Percentiles rank a stretch among this genome's conserved stretches.
Conservation (phyloP, 2,329 filamentous ascomycete species). For the Talaromyces islandicus region DNA sequence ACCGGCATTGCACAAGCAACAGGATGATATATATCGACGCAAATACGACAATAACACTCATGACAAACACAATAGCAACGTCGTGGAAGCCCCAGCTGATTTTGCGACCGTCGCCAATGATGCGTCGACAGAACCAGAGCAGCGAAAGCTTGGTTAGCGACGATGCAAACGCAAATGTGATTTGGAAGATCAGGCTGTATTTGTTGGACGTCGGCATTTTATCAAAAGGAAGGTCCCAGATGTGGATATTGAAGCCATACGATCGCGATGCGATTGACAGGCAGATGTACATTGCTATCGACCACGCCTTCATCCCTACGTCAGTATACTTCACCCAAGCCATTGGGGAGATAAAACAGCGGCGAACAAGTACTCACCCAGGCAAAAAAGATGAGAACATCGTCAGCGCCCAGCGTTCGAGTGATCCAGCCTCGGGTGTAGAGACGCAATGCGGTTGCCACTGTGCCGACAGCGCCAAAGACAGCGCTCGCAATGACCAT, state of each 20-base stretch:
- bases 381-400: conserved; percentile 39
- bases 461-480: conserved; percentile 31
- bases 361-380: conserved; percentile 23
- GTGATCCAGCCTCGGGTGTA: conserved; percentile 42
- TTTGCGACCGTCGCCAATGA: conserved; percentile 5
- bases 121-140: conserved; percentile 8
- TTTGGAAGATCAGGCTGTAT: conserved; percentile 29
- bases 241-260: conserved; percentile 33
- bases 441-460: conserved; percentile 40
- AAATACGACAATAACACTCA: conserved; percentile 1
- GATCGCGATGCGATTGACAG: conserved; percentile 25
- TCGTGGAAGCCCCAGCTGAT: conserved; percentile 3
- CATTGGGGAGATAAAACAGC: neutral
- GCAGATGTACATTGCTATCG: conserved; percentile 28
- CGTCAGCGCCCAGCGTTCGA: conserved; percentile 43
- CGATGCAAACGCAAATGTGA: conserved; percentile 25
- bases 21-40: neutral
- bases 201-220: conserved; percentile 27
- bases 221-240: conserved; percentile 33
- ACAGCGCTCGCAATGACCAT: conserved; percentile 38
- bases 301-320: conserved; percentile 20
- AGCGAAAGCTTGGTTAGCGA: conserved; percentile 1
- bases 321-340: conserved; percentile 3
- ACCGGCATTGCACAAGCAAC: neutral
- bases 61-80: conserved; percentile 3